These are phyloP conservation scores for Sporopachydermia quercuum DNA, from an alignment of 805 yeast species.

Conservation along the genomic window DNA sequence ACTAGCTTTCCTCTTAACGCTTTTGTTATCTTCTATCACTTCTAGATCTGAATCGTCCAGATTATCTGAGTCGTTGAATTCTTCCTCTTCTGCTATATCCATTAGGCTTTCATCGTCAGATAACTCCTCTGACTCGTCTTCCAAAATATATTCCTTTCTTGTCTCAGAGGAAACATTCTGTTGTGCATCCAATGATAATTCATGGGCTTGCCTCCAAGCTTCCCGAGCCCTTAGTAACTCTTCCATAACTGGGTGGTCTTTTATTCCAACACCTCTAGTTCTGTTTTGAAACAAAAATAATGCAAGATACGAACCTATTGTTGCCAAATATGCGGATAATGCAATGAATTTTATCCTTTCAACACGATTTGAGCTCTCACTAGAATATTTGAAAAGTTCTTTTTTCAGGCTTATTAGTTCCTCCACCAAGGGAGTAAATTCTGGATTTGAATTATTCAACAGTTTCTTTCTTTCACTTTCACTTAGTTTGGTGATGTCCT, in stretches of 20 bases:
- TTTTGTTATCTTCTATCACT: constrained; percentile 10
- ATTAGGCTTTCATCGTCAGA: constrained; percentile 4
- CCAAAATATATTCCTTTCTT: constrained; percentile 5
- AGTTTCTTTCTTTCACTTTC: constrained; percentile 36
- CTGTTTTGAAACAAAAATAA: constrained; percentile 43
- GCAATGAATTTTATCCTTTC: constrained; percentile 46
- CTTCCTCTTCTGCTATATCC: constrained; percentile 7
- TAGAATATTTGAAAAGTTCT: constrained; percentile 8
- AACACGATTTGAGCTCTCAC: constrained; percentile 20
- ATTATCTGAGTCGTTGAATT: constrained; percentile 3
- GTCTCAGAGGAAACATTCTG: constrained; percentile 7
- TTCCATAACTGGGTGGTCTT: constrained; percentile 85
- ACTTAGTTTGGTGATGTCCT: constrained; percentile 36
- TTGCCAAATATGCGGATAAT: constrained; percentile 61
- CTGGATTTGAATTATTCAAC: constrained; percentile 60
- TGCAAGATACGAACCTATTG: constrained; percentile 68
- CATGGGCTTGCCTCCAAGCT: constrained; percentile 74
- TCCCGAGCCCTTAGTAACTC: constrained; percentile 69
- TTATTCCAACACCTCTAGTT: constrained; percentile 36
- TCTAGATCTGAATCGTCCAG: not conserved
- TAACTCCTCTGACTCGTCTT: constrained; percentile 5
- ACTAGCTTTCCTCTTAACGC: constrained; percentile 6
- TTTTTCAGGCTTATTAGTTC: constrained; percentile 8
- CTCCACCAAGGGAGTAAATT: constrained; percentile 43
- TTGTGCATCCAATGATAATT: constrained; percentile 23